These are phyloP conservation scores for Edaphochlamys debaryana DNA, from an alignment of 139 green algal genomes.

Conservation along the genomic window DNA sequence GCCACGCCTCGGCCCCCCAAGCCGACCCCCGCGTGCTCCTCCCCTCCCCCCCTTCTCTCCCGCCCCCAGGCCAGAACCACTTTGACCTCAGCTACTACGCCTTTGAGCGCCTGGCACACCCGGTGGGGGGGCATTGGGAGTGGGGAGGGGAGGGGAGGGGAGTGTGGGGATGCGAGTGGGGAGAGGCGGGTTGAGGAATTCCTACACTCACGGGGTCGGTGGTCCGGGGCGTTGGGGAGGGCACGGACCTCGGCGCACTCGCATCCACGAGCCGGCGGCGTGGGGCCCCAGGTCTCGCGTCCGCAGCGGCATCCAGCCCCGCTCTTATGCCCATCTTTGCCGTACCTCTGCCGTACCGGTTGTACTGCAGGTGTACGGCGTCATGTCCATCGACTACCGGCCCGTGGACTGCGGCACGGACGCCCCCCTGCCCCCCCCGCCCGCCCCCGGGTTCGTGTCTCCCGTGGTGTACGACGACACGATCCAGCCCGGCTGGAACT, in stretches of 20 bases:
- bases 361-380: constrained; percentile 45
- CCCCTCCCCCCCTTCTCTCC: not conserved
- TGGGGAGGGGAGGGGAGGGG: not conserved
- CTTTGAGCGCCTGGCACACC: constrained; percentile 71
- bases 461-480: constrained; percentile 32
- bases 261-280: too few species aligned
- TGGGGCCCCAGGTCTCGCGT: too few species aligned
- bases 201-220: too few species aligned
- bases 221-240: too few species aligned
- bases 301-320: too few species aligned
- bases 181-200: too few species aligned
- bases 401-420: constrained; percentile 49
- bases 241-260: too few species aligned
- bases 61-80: constrained; percentile 48
- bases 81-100: constrained; percentile 74
- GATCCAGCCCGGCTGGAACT: constrained; percentile 50
- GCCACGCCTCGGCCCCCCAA: too few species aligned
- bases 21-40: not conserved
- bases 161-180: too few species aligned
- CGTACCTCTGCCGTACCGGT: too few species aligned
- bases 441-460: constrained; percentile 44
- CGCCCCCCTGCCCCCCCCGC: not conserved
- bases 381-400: constrained; percentile 42
- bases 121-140: constrained; percentile 42
- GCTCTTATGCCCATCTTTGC: too few species aligned